Base-by-base conservation (phyloP, 768 basidiomycete genomes). In the Leucosporidium creatinivorum region DNA sequence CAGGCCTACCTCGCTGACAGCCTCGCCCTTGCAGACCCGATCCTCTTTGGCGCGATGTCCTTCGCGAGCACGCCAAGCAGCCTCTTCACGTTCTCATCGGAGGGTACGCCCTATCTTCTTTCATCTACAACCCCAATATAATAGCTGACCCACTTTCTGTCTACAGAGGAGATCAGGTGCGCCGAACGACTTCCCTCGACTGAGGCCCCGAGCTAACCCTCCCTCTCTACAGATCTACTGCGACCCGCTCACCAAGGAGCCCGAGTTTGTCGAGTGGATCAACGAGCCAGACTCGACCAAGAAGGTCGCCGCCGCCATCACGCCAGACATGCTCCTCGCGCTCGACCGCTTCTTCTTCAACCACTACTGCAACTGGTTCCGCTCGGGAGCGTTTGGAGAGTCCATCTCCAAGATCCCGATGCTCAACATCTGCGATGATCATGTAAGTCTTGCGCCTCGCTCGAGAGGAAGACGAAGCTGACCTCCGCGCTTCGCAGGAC, bases 1-100 rank as follows among this genome's bases (percentile, higher is more conserved):
- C 50, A 86, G 87, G 4, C 88, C 88, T 13, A 88, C 13, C 26
- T 48, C 8, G 30, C 21, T 57, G 47, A 18, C 31, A 13, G 19
- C 21, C 1, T 48, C 47, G 13, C 19, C 44, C 12, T 57, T 23
- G 56, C 56, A 57, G 58, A 0, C 73, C 75, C 28, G 74, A 76
- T 31, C 76, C 76, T 23, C 75, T 97, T 17, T 99, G 94, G 94
- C 82, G 86, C 68, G 93, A 99, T 79, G 79, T 99, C n/a, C 83
- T 98, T 30, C 80, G 84, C 52, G 86, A 88, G 74, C 96, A 98
- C 73, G 81, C 83, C 3, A 83, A 85, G 74, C 80, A 81, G 65
- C 93, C 94, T 0, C 92, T 92, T 76, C 94, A 98, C 74, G 85
- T 82, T 23, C 81, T 97, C 36, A 86, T 96, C 5, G 93, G 94